Conservation (phyloP, 768 basidiomycete species). For the Psilocybe tampanensis region DNA sequence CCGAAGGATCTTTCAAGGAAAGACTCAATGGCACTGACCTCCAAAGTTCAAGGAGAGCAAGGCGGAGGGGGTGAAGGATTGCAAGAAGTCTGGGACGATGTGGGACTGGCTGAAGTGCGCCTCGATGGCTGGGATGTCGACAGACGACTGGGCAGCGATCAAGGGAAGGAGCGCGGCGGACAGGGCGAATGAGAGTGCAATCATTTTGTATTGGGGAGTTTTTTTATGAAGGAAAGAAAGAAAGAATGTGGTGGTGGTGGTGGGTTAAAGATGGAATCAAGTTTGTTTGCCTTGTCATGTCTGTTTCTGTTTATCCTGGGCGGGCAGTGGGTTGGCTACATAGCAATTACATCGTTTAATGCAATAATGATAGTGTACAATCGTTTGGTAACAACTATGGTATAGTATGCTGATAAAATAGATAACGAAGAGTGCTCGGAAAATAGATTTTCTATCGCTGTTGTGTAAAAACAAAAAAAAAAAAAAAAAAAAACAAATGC, state of each 20-base stretch:
- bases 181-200: conserved; percentile 32
- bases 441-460: conserved; percentile 2
- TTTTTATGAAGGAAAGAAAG: conserved; percentile 18
- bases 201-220: conserved; percentile 25
- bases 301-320: conserved; percentile 1
- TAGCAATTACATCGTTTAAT: conserved; percentile 2
- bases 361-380: conserved; percentile 1
- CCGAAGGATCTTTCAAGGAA: neutral
- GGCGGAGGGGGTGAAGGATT: conserved; percentile 64
- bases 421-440: neutral
- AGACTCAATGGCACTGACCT: conserved; percentile 24
- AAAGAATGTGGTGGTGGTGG: conserved; percentile 4
- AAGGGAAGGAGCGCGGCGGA: conserved; percentile 43
- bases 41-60: conserved; percentile 54
- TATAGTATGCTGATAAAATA: conserved; percentile 4
- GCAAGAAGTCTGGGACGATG: conserved; percentile 64
- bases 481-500: neutral
- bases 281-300: neutral
- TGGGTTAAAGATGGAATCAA: neutral
- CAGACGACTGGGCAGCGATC: conserved; percentile 45
- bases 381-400: conserved; percentile 1
- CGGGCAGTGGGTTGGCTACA: neutral
- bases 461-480: neutral
- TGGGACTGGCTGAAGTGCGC: conserved; percentile 67
- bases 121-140: conserved; percentile 60